Evolutionary conservation across 2,329 filamentous ascomycete species (phyloP).

Genomic region (Neopestalotiopsis sp.): DNA sequence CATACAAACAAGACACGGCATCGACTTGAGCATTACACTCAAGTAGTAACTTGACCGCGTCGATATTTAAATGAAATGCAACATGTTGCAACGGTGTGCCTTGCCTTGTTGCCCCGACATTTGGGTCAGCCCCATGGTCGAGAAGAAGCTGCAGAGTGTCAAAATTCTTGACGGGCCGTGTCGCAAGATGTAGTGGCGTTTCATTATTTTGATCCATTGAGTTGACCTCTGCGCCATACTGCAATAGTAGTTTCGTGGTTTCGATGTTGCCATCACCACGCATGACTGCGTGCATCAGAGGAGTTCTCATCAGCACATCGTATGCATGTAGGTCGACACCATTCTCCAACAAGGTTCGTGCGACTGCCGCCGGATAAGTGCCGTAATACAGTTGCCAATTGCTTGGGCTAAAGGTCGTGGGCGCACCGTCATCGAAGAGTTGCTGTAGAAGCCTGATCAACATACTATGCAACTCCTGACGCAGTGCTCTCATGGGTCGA

Average conservation of each 20-base stretch:
- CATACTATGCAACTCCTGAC: neutral
- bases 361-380: neutral
- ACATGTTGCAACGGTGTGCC: too few relatives aligned
- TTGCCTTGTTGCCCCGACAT: too few relatives aligned
- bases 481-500: neutral
- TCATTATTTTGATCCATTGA: neutral
- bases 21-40: neutral
- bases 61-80: too few relatives aligned
- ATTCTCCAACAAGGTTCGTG: neutral
- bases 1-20: neutral
- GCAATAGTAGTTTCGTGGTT: neutral
- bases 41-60: neutral
- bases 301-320: neutral
- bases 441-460: neutral
- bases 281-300: neutral
- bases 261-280: neutral
- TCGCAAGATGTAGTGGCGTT: neutral
- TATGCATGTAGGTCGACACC: neutral
- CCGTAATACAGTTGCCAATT: neutral
- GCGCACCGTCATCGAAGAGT: neutral
- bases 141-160: neutral
- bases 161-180: too few relatives aligned
- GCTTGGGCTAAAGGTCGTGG: neutral
- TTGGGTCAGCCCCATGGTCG: neutral
- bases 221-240: conserved; percentile 1